Evolutionary conservation across 495 filamentous ascomycete species (phyloP).

Genomic region (Pseudevernia furfuracea): DNA sequence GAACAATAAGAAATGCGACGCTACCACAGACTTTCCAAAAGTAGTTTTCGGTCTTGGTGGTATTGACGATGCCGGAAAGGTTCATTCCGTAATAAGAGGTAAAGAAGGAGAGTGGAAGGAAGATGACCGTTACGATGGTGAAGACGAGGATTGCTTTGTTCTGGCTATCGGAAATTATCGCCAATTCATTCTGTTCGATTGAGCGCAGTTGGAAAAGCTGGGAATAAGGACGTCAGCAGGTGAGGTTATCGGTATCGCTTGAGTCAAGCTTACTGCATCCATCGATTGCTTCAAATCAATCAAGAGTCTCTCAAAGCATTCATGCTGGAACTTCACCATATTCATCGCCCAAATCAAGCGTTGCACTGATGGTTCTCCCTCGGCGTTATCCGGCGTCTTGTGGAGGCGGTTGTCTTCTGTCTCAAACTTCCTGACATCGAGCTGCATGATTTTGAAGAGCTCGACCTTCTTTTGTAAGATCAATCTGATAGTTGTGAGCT

Average conservation of each 20-base stretch:
- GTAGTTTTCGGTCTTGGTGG: conserved; percentile 18
- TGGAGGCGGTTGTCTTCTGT: conserved; percentile 20
- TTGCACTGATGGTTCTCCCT: conserved; percentile 21
- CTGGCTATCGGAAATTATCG: conserved; percentile 28
- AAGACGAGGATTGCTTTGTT: conserved; percentile 31
- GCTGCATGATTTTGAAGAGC: conserved; percentile 26
- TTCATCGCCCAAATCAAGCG: conserved; percentile 23
- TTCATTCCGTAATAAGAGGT: conserved; percentile 37
- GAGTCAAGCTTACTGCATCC: conserved; percentile 20
- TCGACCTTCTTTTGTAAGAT: conserved; percentile 26
- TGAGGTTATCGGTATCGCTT: neutral
- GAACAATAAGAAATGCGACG: conserved; percentile 23
- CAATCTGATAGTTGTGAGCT: conserved; percentile 24
- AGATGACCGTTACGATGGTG: conserved; percentile 29
- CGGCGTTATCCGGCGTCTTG: conserved; percentile 21
- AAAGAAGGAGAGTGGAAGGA: conserved; percentile 32
- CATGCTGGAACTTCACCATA: conserved; percentile 21
- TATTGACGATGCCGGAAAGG: conserved; percentile 26
- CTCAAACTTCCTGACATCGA: conserved; percentile 28
- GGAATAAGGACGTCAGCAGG: neutral
- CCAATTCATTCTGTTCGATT: conserved; percentile 31
- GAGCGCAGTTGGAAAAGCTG: conserved; percentile 30
- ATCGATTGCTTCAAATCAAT: conserved; percentile 26
- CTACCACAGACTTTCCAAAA: conserved; percentile 32
- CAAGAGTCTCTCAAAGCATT: conserved; percentile 24